Evolutionary conservation across 1,139 yeast species (phyloP).

Genomic region (Meyerozyma guilliermondii): DNA sequence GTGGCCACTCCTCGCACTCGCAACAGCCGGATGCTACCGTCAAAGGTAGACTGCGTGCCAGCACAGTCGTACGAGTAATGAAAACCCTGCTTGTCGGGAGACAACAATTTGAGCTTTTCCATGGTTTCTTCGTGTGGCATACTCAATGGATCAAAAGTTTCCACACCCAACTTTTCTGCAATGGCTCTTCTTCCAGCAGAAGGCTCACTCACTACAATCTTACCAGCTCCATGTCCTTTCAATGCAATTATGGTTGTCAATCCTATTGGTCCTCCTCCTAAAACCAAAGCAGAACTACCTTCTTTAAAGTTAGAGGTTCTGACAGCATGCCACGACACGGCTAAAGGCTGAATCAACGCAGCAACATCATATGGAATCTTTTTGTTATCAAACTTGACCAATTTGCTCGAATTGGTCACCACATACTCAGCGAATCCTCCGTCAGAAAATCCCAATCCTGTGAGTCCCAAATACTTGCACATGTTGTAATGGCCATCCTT

Average conservation of each 20-base stretch:
- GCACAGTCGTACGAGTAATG: conserved; percentile 4
- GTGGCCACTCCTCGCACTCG: conserved; percentile 3
- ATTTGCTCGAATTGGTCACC: conserved; percentile 43
- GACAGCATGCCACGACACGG: conserved; percentile 60
- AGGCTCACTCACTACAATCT: conserved; percentile 4
- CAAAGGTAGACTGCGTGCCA: conserved; percentile 3
- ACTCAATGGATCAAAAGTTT: conserved; percentile 2
- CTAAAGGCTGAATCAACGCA: conserved; percentile 51
- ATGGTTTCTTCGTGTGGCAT: background rate
- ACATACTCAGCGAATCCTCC: conserved; percentile 51
- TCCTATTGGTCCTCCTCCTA: conserved; percentile 5
- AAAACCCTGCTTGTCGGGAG: conserved; percentile 2
- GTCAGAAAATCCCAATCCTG: conserved; percentile 45
- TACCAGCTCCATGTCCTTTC: conserved; percentile 3
- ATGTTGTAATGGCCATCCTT: conserved; percentile 41
- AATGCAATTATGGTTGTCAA: conserved; percentile 2
- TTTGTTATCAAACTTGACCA: conserved; percentile 39
- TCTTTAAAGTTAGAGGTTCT: conserved; percentile 35
- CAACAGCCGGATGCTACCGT: conserved; percentile 1
- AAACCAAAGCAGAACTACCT: conserved; percentile 2
- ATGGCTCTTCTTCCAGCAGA: conserved; percentile 1
- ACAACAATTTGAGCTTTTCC: background rate
- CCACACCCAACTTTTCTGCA: conserved; percentile 3
- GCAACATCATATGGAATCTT: conserved; percentile 47
- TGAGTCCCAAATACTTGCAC: conserved; percentile 36